phyloP scores from a whole-genome alignment of 768 basidiomycete species.

The Russula compacta region DNA sequence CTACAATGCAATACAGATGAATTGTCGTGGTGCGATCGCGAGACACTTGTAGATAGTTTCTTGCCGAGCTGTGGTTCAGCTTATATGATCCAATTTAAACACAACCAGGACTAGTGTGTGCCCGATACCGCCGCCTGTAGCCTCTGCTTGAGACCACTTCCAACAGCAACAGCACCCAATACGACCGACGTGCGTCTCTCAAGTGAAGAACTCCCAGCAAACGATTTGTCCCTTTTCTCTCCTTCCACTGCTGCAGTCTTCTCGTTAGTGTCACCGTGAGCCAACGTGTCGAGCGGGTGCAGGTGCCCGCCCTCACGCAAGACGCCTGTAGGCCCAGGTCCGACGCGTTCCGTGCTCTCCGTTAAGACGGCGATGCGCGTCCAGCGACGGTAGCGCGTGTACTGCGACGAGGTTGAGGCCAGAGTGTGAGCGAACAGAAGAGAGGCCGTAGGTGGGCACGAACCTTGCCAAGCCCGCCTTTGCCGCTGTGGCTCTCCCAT shows the following conservation, averaged over 20 bases:
- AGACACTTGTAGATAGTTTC: not conserved
- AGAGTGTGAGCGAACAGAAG: not conserved
- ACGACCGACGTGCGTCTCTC: not conserved
- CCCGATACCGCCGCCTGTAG: slow-evolving; percentile 14
- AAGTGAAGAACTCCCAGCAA: not conserved
- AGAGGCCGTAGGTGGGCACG: slow-evolving; percentile 9
- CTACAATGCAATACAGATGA: too few relatives aligned
- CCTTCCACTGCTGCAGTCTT: not conserved
- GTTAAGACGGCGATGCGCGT: slow-evolving; percentile 71
- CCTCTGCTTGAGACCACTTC: slow-evolving; percentile 11
- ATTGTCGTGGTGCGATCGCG: not conserved
- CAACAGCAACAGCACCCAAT: slow-evolving; percentile 11
- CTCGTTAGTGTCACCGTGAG: not conserved
- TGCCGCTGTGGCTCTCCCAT: slow-evolving; percentile 71
- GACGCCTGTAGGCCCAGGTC: slow-evolving; percentile 25
- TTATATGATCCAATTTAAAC: too few relatives aligned
- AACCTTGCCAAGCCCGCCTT: slow-evolving; percentile 83
- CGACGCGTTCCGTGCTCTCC: slow-evolving; percentile 58
- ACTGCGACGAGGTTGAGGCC: slow-evolving; percentile 34
- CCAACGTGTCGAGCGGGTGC: not conserved
- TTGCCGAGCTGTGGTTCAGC: too few relatives aligned
- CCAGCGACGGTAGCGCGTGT: slow-evolving; percentile 82
- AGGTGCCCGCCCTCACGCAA: slow-evolving; percentile 18
- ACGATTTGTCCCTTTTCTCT: not conserved
- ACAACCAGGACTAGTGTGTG: not conserved